phyloP scores from a whole-genome alignment of 192 early-diverging fungal species.

The Entophlyctis luteolus region DNA sequence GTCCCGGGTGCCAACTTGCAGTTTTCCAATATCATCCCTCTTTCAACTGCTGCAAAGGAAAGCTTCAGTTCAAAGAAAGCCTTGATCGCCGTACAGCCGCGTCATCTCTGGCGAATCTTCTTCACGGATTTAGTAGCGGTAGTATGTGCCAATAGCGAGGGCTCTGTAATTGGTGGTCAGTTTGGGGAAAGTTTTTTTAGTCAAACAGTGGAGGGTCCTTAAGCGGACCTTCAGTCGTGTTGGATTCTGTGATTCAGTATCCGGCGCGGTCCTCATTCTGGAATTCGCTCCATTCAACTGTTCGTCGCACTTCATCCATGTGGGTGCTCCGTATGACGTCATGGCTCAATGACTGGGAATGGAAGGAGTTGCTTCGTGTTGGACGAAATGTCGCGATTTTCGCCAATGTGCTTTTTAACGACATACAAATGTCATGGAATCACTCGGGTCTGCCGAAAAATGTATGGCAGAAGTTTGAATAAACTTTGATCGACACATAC shows the following conservation, averaged over 20 bases:
- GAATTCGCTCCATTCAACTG: constrained; percentile 90
- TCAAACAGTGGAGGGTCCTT: constrained; percentile 92
- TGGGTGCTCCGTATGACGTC: constrained; percentile 70
- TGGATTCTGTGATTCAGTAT: constrained; percentile 71
- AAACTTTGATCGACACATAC: too few relatives aligned
- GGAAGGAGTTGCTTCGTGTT: constrained; percentile 88
- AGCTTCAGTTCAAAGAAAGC: constrained; percentile 72
- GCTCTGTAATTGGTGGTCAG: constrained; percentile 79
- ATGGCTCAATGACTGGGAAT: constrained; percentile 74
- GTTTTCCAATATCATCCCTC: constrained; percentile 48
- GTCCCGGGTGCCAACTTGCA: neutral
- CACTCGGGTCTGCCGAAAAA: too few relatives aligned
- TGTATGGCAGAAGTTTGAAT: too few relatives aligned
- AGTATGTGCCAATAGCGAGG: constrained; percentile 64
- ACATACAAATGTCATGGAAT: too few relatives aligned
- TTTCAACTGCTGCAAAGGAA: constrained; percentile 75
- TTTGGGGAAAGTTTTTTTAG: constrained; percentile 70
- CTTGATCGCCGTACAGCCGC: constrained; percentile 74
- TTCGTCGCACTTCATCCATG: constrained; percentile 77
- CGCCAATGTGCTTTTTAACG: constrained; percentile 3
- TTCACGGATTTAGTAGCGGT: constrained; percentile 67
- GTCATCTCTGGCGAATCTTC: constrained; percentile 81
- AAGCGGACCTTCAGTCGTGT: constrained; percentile 90
- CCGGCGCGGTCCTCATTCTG: constrained; percentile 72
- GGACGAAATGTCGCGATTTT: constrained; percentile 28